Percentiles rank a stretch among this genome's conserved stretches.
Conservation (phyloP, 306 rosid genomes). For the Dalbergia cultrata region DNA sequence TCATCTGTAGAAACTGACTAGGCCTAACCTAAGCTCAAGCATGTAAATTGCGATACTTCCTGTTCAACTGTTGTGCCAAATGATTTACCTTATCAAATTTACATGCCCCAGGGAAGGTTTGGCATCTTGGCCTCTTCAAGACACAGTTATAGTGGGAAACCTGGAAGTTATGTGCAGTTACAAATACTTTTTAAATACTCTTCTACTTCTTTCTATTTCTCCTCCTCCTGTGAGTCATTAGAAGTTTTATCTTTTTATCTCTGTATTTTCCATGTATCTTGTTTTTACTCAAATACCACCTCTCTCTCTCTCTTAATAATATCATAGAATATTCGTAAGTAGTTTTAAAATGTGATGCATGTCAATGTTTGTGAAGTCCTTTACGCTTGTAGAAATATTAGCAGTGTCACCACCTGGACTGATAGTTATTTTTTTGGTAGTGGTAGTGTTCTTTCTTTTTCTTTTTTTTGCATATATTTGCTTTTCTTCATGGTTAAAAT, state of each 20-base stretch:
- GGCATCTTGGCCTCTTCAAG: conserved; percentile 32
- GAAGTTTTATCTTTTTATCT: conserved; percentile 25
- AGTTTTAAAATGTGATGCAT: conserved; percentile 1
- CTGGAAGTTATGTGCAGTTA: conserved; percentile 3
- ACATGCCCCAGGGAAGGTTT: conserved; percentile 36
- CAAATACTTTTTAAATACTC: conserved; percentile 26
- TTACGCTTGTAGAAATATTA: conserved; percentile 30
- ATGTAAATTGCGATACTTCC: conserved; percentile 1
- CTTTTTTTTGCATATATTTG: conserved; percentile 24
- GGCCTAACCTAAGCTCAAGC: conserved; percentile 31
- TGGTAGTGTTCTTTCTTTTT: too few relatives aligned
- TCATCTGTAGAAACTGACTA: conserved; percentile 32
- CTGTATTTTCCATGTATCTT: conserved; percentile 32
- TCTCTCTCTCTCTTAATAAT: conserved; percentile 7
- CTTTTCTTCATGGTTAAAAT: conserved; percentile 27
- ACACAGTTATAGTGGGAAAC: conserved; percentile 26
- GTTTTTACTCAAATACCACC: conserved; percentile 22
- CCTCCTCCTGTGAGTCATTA: conserved; percentile 15
- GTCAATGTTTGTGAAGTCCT: conserved; percentile 5
- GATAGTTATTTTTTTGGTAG: conserved; percentile 15
- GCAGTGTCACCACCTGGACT: conserved; percentile 12
- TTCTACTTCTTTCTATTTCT: neutral
- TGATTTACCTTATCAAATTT: conserved; percentile 35
- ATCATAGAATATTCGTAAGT: neutral
- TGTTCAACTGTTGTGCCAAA: conserved; percentile 35